Evolutionary conservation across 768 basidiomycete species (phyloP).

Genomic region (Tulasnella sp.): DNA sequence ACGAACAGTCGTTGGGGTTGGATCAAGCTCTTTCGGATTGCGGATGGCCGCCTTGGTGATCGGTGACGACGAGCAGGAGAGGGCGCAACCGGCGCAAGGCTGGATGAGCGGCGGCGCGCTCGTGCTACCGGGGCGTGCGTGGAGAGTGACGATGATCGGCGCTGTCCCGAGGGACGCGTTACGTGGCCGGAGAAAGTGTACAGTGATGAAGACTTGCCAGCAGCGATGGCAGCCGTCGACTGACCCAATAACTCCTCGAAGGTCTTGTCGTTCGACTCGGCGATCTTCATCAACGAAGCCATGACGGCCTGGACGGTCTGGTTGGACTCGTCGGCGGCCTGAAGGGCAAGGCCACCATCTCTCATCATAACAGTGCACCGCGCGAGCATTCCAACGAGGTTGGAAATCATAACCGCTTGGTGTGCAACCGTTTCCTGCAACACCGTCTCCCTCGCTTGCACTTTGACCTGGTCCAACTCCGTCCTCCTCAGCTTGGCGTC

Average conservation of each 20-base stretch:
- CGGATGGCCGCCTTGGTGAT: slow-evolving; percentile 62
- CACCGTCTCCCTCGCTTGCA: slow-evolving; percentile 60
- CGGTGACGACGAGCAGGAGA: slow-evolving; percentile 49
- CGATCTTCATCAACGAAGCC: slow-evolving; percentile 49
- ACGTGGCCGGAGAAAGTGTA: slow-evolving; percentile 51
- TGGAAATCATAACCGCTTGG: slow-evolving; percentile 64
- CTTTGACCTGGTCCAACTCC: slow-evolving; percentile 65
- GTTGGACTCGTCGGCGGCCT: slow-evolving; percentile 34
- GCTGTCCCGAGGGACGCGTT: slow-evolving; percentile 36
- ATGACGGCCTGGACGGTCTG: slow-evolving; percentile 49
- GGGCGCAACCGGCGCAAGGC: slow-evolving; percentile 27
- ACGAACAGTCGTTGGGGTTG: slow-evolving; percentile 37
- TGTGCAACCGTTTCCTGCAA: slow-evolving; percentile 57
- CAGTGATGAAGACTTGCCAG: slow-evolving; percentile 36
- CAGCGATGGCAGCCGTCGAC: slow-evolving; percentile 57
- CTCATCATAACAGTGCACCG: slow-evolving; percentile 69
- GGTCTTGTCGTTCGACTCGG: slow-evolving; percentile 63
- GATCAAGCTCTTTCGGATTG: slow-evolving; percentile 54
- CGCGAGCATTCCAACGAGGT: slow-evolving; percentile 75
- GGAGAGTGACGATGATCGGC: slow-evolving; percentile 44
- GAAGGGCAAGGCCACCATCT: slow-evolving; percentile 50
- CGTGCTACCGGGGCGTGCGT: slow-evolving; percentile 46
- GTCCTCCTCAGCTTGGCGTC: slow-evolving; percentile 61
- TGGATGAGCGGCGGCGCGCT: slow-evolving; percentile 43
- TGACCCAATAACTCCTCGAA: slow-evolving; percentile 66